These are phyloP conservation scores for Trichoderma sp. DNA, from an alignment of 2,329 filamentous ascomycete genomes.

Conservation along the genomic window DNA sequence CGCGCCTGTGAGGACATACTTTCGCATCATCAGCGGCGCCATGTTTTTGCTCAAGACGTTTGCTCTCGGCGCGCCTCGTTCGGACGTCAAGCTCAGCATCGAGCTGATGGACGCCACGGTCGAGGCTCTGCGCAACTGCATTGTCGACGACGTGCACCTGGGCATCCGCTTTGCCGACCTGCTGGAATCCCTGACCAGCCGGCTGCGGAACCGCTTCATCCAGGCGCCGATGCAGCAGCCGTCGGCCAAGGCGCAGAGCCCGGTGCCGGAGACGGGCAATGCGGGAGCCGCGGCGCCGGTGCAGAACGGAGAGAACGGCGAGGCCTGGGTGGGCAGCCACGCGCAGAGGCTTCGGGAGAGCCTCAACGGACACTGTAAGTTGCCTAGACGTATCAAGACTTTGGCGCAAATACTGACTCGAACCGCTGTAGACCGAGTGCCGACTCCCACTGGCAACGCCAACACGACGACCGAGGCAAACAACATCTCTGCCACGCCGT, in stretches of 20 bases:
- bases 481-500: slow-evolving; percentile 61
- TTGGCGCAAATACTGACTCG: slow-evolving; percentile 22
- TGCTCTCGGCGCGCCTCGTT: slow-evolving; percentile 73
- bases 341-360: slow-evolving; percentile 41
- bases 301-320: slow-evolving; percentile 26
- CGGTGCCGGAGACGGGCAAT: slow-evolving; percentile 35
- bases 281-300: slow-evolving; percentile 24
- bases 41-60: slow-evolving; percentile 86
- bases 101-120: slow-evolving; percentile 72
- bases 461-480: slow-evolving; percentile 37
- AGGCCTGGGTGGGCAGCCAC: slow-evolving; percentile 37
- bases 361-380: slow-evolving; percentile 38
- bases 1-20: slow-evolving; percentile 79
- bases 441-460: slow-evolving; percentile 28
- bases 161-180: slow-evolving; percentile 81
- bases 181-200: slow-evolving; percentile 72
- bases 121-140: slow-evolving; percentile 69
- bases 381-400: rapidly evolving
- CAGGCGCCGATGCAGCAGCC: slow-evolving; percentile 52
- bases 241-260: slow-evolving; percentile 42
- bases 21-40: slow-evolving; percentile 79
- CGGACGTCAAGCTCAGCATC: slow-evolving; percentile 73
- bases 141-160: slow-evolving; percentile 81
- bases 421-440: slow-evolving; percentile 38
- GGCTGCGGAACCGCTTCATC: slow-evolving; percentile 71